A percentile compares a stretch with the other conserved stretches of the same genome.
Evolutionary conservation across 768 basidiomycete species (phyloP).

Genomic region (Lactarius evosmus): DNA sequence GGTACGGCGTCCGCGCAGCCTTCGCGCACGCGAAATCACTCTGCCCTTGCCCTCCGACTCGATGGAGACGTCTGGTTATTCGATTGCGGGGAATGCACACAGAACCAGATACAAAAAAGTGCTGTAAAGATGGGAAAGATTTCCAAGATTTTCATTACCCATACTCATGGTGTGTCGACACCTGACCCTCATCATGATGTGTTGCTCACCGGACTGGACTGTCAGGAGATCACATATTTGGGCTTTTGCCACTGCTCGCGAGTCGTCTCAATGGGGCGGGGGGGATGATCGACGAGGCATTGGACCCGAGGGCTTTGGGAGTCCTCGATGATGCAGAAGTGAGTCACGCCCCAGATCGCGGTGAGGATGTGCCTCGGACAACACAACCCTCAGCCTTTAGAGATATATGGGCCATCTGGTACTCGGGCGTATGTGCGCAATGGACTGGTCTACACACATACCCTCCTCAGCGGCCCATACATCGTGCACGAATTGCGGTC

Average conservation of each 20-base stretch:
- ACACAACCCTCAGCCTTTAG: constrained; percentile 49
- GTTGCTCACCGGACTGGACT: background rate
- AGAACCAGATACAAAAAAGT: constrained; percentile 72
- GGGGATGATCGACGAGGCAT: constrained; percentile 52
- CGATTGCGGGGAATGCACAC: constrained; percentile 83
- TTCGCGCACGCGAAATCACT: constrained; percentile 75
- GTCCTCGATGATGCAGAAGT: constrained; percentile 20
- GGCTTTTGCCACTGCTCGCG: constrained; percentile 64
- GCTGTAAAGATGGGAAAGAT: constrained; percentile 74
- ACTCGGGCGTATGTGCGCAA: constrained; percentile 77
- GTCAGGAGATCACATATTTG: constrained; percentile 80
- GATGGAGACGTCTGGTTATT: constrained; percentile 77
- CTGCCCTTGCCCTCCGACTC: constrained; percentile 63
- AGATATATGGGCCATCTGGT: constrained; percentile 85
- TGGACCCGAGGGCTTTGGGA: constrained; percentile 52
- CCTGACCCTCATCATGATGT: background rate
- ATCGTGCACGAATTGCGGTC: constrained; percentile 81
- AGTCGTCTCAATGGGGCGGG: constrained; percentile 73
- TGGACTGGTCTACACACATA: constrained; percentile 65
- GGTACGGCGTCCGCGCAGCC: constrained; percentile 83
- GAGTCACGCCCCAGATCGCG: background rate
- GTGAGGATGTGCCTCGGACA: background rate
- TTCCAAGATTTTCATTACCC: constrained; percentile 82
- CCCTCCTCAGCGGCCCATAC: constrained; percentile 61
- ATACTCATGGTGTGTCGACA: constrained; percentile 67